phyloP scores from a whole-genome alignment of 2,329 filamentous ascomycete genomes.

The Hirsutella thompsonii region DNA sequence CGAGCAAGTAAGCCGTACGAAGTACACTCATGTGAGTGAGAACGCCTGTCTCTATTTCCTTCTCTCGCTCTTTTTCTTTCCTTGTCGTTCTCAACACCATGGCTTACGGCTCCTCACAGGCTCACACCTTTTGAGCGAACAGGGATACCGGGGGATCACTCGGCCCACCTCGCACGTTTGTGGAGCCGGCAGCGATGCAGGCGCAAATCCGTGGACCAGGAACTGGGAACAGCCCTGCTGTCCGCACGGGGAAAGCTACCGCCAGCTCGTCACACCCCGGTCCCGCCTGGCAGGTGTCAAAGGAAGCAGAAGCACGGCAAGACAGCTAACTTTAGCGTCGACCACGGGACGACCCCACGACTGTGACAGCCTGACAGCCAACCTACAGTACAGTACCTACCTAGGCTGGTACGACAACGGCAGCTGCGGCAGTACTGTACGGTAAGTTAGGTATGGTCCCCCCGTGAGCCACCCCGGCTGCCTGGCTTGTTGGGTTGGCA shows the following conservation, averaged over 20 bases:
- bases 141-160: background rate
- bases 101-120: background rate
- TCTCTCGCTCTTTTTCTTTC: background rate
- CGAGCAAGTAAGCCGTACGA: background rate
- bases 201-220: conserved; percentile 2
- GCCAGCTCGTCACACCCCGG: background rate
- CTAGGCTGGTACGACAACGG: too few relatives aligned
- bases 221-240: background rate
- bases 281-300: background rate
- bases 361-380: background rate
- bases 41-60: background rate
- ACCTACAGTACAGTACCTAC: too few relatives aligned
- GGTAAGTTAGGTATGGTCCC: too few relatives aligned
- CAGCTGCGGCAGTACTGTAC: too few relatives aligned
- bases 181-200: background rate
- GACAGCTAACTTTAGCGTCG: background rate
- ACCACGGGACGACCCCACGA: background rate
- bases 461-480: too few relatives aligned
- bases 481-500: too few relatives aligned
- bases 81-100: background rate
- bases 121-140: background rate
- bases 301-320: background rate
- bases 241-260: background rate
- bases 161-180: background rate
- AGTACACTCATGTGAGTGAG: background rate